Evolutionary conservation across 2,329 filamentous ascomycete genomes (phyloP).

Genomic region (Tolypocladium inflatum): DNA sequence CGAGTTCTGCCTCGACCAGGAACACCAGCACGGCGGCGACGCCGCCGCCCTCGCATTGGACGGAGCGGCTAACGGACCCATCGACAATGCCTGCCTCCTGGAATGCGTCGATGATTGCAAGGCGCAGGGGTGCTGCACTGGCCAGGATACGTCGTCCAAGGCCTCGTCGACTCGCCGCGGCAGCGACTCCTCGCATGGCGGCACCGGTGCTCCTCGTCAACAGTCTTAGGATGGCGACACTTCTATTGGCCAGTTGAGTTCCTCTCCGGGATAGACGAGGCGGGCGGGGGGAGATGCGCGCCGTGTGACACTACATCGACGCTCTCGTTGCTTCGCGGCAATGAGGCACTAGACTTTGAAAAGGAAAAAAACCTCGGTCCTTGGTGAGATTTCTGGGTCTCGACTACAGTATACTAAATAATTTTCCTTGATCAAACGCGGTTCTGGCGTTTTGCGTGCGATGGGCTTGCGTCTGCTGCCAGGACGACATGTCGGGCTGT

Average conservation of each 20-base stretch:
- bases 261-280: background rate
- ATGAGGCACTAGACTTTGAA: background rate
- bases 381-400: background rate
- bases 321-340: background rate
- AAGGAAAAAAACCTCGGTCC: too few relatives aligned
- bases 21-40: constrained; percentile 29
- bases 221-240: constrained; percentile 1
- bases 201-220: constrained; percentile 4
- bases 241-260: background rate
- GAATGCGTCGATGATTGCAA: constrained; percentile 32
- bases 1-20: constrained; percentile 59
- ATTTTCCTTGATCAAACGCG: background rate
- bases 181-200: constrained; percentile 21
- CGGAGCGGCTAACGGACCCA: constrained; percentile 17
- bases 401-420: background rate
- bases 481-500: background rate
- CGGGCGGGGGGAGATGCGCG: background rate
- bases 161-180: constrained; percentile 24
- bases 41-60: constrained; percentile 25
- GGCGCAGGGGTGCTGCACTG: constrained; percentile 20
- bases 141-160: constrained; percentile 20
- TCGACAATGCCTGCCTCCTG: constrained; percentile 35
- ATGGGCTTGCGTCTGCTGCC: background rate
- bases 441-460: background rate
- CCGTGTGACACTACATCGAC: background rate